Percentiles rank a stretch among this genome's conserved stretches.
phyloP scores from a whole-genome alignment of 2,329 filamentous ascomycete species.

The Claviceps sp. region DNA sequence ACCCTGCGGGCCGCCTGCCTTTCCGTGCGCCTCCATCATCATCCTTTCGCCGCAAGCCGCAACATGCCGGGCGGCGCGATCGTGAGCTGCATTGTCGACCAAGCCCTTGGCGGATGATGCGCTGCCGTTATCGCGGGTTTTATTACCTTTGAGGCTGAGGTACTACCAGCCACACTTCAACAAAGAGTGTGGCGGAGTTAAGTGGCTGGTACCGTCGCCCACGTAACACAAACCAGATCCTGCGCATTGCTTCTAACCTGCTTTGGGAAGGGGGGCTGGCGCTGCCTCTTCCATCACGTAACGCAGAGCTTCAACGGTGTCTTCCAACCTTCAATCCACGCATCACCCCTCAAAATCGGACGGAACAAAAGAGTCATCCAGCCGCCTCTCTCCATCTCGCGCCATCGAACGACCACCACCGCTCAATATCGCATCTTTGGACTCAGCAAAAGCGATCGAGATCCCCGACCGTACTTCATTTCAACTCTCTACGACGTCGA shows the following conservation, averaged over 20 bases:
- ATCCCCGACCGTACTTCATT: constrained; percentile 6
- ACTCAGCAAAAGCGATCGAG: constrained; percentile 5
- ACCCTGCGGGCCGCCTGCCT: background rate
- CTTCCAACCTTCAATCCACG: constrained; percentile 5
- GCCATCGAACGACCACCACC: background rate
- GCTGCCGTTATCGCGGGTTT: background rate
- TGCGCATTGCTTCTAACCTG: background rate
- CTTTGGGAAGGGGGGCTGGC: constrained; percentile 5
- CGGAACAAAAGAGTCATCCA: background rate
- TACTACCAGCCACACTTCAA: background rate
- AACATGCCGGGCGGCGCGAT: background rate
- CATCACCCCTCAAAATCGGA: constrained; percentile 6
- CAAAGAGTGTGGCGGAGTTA: background rate
- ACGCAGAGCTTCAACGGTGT: background rate
- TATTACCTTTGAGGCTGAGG: background rate
- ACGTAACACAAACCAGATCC: constrained; percentile 6
- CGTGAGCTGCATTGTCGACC: background rate
- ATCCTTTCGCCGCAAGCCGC: background rate
- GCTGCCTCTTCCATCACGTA: constrained; percentile 3
- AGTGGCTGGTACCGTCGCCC: background rate
- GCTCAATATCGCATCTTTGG: background rate
- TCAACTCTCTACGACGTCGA: background rate
- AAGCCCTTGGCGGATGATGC: background rate
- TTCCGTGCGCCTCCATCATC: background rate
- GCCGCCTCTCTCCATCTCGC: background rate